Evolutionary conservation across 768 basidiomycete species (phyloP), one percentile per base, ranked within the genome.

Genomic region (Macrolepiota dolichaula): DNA sequence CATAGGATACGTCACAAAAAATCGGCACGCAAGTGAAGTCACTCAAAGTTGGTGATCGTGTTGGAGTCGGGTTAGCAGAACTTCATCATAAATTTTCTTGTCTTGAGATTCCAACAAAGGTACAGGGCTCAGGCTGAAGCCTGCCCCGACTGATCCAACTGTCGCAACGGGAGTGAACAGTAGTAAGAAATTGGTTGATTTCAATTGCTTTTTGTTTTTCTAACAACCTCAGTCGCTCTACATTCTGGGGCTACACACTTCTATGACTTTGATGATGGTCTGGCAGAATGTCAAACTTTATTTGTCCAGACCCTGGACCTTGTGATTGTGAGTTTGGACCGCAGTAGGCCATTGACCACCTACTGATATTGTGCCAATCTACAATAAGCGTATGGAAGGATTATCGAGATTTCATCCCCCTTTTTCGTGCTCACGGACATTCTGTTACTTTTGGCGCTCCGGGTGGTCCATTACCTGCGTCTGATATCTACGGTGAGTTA

Each of bases 361-460:
- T 15, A 67, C 68, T 7, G 69, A 72, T 57, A 67, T 72, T 19
- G 68, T 70, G 3, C 56, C 68, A 32, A 72, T 11, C 68, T 74
- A 29, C 64, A 70, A 17, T 56, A 79, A 50, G 63, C 66, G 3
- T 71, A 72, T 32, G 29, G 29, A 32, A 32, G 29, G 29, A 32
- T 32, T 32, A 32, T 7, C 29, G 29, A 7, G 29, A 32, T n/a
- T 68, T 77, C 55, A 65, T 79, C 38, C 73, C 72, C 13, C 81
- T 81, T 51, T 77, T 88, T 32, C 74, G 74, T 22, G 79, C 85
- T 3, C 78, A 81, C 61, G 83, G 84, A 5, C 74, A 77, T 17
- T 74, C 85, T 65, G 76, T 87, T 61, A 79, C 80, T 67, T 85
- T 87, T 51, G 83, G 83, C 50, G 67, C 85, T 36, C 85, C 84